These are phyloP conservation scores for Gillenia trifoliata DNA, from an alignment of 306 rosid genomes.

Conservation along the genomic window DNA sequence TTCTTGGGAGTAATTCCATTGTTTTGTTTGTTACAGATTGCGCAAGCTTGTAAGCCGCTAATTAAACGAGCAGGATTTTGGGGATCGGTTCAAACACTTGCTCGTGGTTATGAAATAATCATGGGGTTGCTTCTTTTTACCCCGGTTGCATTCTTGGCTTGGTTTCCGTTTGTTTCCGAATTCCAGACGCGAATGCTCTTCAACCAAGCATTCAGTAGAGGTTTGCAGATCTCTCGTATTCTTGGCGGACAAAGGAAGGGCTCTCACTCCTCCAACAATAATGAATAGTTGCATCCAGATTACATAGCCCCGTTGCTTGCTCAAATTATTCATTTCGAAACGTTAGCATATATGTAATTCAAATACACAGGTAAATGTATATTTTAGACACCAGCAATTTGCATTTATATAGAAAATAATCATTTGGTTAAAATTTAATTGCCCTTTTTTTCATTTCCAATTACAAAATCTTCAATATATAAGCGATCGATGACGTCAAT, in stretches of 20 bases:
- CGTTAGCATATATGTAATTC: not conserved
- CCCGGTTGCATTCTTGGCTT: conserved; percentile 93
- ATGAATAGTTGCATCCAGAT: conserved; percentile 38
- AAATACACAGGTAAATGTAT: not conserved
- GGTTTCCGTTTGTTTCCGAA: conserved; percentile 97
- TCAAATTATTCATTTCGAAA: not conserved
- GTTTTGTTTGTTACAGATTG: conserved; percentile 45
- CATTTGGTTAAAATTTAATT: too few relatives aligned
- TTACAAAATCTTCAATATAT: too few relatives aligned
- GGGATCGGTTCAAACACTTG: conserved; percentile 71
- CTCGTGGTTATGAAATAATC: conserved; percentile 73
- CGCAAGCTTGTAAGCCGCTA: conserved; percentile 83
- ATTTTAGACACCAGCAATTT: not conserved
- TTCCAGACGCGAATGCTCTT: conserved; percentile 93
- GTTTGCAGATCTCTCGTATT: conserved; percentile 90
- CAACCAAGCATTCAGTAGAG: conserved; percentile 99
- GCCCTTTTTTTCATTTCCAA: too few relatives aligned
- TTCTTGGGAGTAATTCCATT: not conserved
- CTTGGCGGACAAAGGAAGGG: conserved; percentile 81
- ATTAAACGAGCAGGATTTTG: conserved; percentile 46
- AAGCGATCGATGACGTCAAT: too few relatives aligned
- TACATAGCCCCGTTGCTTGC: not conserved
- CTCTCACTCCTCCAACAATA: conserved; percentile 53
- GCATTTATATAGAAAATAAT: too few relatives aligned
- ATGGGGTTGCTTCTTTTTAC: conserved; percentile 88